Evolutionary conservation across 1,284 basidiomycete species (phyloP), one percentile per base, ranked within the genome.

Genomic region (Ustilago loliicola): DNA sequence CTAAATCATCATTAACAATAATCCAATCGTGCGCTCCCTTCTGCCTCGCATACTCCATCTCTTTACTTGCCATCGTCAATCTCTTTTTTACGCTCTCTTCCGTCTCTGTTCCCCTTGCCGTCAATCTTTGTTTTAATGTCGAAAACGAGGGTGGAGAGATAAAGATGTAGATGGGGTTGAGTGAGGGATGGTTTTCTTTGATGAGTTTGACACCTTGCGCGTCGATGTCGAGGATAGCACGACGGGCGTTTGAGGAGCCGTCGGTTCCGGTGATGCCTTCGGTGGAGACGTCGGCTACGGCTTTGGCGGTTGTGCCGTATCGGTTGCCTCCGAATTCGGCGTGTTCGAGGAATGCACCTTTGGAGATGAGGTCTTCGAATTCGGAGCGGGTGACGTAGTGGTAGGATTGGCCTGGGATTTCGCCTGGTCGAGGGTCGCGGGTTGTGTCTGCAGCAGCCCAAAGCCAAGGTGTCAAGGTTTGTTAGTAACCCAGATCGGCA

Each of bases 151-250:
- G 97, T 0, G 96, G 96, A 0, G 94, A 92, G 83, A 99, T 91
- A 88, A 99, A 99, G 80, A 98, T 90, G 88, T 92, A 98, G 73
- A 98, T 90, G 8, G 96, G 94, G 81, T 93, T 90, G 50, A 99
- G 88, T 60, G 91, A 87, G 0, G 89, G 86, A 75, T 80, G 93
- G 91, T 89, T 88, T 34, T 89, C 87, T 86, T 95, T 95, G 84
- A 98, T 92, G 87, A 95, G 69, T 32, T 82, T 79, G 29, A 86
- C 84, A 36, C 85, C 85, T 65, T 96, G 95, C 15, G 94, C 92
- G 85, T 99, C 96, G 77, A 99, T 99, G 87, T 99, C 96, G 51
- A 99, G 90, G 62, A 99, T 92, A 86, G 96, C 98, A 17, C 94
- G 88, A 61, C 86, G 86, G 88, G 77, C 90, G 89, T 40, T 92